These are phyloP conservation scores for Friedmanniomyces simplex DNA, from an alignment of 495 filamentous ascomycete species.

Conservation along the genomic window DNA sequence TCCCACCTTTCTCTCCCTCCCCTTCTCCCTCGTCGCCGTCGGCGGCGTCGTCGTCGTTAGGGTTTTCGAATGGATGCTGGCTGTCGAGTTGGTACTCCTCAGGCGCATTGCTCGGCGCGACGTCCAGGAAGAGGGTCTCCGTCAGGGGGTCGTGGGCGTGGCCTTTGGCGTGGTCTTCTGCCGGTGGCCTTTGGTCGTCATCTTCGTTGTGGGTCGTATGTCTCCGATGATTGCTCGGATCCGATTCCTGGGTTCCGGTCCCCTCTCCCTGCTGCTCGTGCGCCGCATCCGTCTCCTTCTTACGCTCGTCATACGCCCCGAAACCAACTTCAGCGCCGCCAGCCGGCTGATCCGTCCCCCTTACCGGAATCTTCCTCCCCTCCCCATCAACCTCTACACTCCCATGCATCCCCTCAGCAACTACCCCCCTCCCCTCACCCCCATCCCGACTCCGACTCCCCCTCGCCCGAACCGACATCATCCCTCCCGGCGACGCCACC, in stretches of 20 bases:
- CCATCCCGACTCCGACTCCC: slow-evolving; percentile 34
- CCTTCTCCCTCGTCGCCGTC: background rate
- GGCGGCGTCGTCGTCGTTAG: slow-evolving; percentile 14
- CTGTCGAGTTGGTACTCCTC: too few species aligned
- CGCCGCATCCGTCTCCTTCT: background rate
- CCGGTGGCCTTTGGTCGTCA: background rate
- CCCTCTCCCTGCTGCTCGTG: background rate
- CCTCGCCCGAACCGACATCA: slow-evolving; percentile 43
- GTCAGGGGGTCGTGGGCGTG: slow-evolving; percentile 56
- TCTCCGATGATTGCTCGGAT: background rate
- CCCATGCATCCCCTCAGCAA: too few species aligned
- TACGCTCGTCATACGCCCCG: too few species aligned
- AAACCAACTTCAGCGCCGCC: too few species aligned
- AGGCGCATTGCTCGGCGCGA: slow-evolving; percentile 50
- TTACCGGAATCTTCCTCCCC: too few species aligned
- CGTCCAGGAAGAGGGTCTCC: slow-evolving; percentile 58
- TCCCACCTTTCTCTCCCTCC: too few species aligned
- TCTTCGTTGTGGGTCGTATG: background rate
- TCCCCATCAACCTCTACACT: too few species aligned
- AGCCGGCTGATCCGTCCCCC: too few species aligned
- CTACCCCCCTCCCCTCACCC: too few species aligned
- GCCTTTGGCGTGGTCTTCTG: slow-evolving; percentile 39
- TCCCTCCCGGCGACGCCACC: slow-evolving; percentile 36
- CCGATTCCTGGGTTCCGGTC: background rate
- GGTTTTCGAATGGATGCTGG: slow-evolving; percentile 11